Base-by-base conservation (phyloP, 2,329 filamentous ascomycete species). In the Rhexocercosporidium sp. region DNA sequence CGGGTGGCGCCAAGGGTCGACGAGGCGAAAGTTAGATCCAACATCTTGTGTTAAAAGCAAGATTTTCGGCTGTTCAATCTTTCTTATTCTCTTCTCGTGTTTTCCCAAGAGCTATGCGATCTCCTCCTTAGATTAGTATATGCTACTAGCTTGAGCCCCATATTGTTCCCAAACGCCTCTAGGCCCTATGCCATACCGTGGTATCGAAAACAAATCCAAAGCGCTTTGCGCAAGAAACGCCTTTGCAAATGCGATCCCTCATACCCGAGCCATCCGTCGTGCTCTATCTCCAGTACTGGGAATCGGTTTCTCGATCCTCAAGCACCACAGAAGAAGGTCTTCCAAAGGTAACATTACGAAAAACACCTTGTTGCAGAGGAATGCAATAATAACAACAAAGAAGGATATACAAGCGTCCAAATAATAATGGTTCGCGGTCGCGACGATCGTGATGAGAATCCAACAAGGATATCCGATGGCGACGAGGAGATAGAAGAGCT, bases 401-500 rank as follows among this genome's bases (percentile, higher is more conserved):
- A 81, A 81, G 1, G 83, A 83, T 3, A 83, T 78, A 31, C 81
- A 76, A 0, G 84, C 84, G 70, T 86, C 84, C 67, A 86, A 78
- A 73, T 81, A 85, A 72, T 85, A 86, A 71, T 86, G 84, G 69
- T 86, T 86, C 25, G 84, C 84, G 0, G 84, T 86, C 18, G 83
- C 83, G 12, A 86, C 81, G 67, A 86, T 86, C 0, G 81, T 82
- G 14, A 80, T 78, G 37, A 85, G 72, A 56, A 85, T 83, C 71
- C 82, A 81, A 3, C 74, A 64, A 1, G 83, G 83, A 71, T 85
- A 85, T 41, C 75, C 76, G 39, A 84, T 64, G 9, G 80, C 83
- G 6, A 83, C 54, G 2, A 78, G 20, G 3, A 80, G 69, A 62
- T 83, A 84, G 67, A 82, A 82, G 5, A 79, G 59, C 62, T 80